A percentile compares a stretch with the other conserved stretches of the same genome.
These are phyloP conservation scores for Corymbia calophylla DNA, from an alignment of 441 rosid genomes.

Conservation along the genomic window DNA sequence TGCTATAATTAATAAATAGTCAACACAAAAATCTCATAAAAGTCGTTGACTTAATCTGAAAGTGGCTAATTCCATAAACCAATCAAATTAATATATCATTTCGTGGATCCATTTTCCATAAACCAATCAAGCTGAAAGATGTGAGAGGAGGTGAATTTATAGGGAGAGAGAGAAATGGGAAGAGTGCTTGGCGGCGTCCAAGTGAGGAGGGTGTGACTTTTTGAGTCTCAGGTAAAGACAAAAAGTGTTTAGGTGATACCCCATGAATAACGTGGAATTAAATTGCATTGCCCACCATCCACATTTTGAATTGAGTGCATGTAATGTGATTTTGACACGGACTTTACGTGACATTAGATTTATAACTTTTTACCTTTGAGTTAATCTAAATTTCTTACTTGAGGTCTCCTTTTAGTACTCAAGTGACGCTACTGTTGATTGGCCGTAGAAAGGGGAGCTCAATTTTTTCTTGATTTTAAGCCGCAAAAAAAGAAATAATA, in stretches of 20 bases:
- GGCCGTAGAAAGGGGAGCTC: no score
- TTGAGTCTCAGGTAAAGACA: not conserved
- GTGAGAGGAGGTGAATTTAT: not conserved
- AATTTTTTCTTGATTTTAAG: no score
- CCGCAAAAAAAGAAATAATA: no score
- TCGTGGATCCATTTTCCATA: not conserved
- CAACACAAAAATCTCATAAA: not conserved
- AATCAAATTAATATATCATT: not conserved
- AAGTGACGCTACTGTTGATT: no score
- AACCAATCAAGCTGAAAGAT: not conserved
- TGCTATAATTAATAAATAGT: not conserved
- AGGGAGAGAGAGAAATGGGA: not conserved
- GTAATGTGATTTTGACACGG: no score
- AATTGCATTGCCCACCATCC: not conserved
- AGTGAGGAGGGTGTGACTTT: not conserved
- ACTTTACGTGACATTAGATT: no score
- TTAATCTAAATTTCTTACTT: no score
- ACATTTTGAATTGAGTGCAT: no score
- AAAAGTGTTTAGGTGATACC: no score
- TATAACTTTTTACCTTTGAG: no score
- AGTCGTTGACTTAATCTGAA: not conserved
- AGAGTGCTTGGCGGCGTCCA: not conserved
- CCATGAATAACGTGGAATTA: not conserved
- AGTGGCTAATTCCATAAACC: not conserved
- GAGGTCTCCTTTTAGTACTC: not conserved